Conservation (phyloP, 169 alveolate genomes). For the Babesia ovis region DNA sequence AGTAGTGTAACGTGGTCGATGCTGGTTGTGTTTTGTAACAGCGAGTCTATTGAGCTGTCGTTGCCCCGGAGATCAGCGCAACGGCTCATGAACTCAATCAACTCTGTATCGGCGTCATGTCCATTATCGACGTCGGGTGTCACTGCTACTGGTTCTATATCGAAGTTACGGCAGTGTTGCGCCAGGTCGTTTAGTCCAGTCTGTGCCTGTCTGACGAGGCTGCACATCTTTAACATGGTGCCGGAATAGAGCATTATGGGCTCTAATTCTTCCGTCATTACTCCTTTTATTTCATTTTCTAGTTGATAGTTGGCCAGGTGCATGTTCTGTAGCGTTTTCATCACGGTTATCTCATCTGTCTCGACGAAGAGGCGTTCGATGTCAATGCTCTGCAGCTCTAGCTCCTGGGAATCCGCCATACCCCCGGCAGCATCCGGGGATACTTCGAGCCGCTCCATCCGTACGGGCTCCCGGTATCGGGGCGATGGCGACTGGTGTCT, state of each 20-base stretch:
- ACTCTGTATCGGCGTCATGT: not conserved
- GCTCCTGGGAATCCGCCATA: conserved; percentile 9
- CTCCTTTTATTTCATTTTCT: conserved; percentile 44
- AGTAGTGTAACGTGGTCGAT: not conserved
- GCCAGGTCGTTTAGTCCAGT: conserved; percentile 25
- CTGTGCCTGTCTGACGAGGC: conserved; percentile 44
- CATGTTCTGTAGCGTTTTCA: conserved; percentile 65
- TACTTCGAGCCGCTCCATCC: not conserved
- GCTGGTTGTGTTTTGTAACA: not conserved
- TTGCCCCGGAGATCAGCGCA: not conserved
- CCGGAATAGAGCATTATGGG: conserved; percentile 44
- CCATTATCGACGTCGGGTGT: not conserved
- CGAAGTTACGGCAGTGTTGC: not conserved
- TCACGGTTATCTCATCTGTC: conserved; percentile 50
- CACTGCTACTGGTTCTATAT: not conserved
- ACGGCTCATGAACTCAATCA: not conserved
- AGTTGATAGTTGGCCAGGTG: conserved; percentile 51
- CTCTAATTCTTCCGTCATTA: conserved; percentile 57
- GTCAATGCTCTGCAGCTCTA: conserved; percentile 19
- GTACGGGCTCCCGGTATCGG: not conserved
- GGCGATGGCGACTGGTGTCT: not conserved
- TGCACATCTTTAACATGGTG: conserved; percentile 56
- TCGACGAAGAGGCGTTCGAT: conserved; percentile 60
- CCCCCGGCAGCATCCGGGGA: not conserved
- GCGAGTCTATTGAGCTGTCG: not conserved